A percentile compares a stretch with the other conserved stretches of the same genome.
These are phyloP conservation scores for Solanum chacoense DNA, from an alignment of 305 asterid genomes.

Conservation along the genomic window DNA sequence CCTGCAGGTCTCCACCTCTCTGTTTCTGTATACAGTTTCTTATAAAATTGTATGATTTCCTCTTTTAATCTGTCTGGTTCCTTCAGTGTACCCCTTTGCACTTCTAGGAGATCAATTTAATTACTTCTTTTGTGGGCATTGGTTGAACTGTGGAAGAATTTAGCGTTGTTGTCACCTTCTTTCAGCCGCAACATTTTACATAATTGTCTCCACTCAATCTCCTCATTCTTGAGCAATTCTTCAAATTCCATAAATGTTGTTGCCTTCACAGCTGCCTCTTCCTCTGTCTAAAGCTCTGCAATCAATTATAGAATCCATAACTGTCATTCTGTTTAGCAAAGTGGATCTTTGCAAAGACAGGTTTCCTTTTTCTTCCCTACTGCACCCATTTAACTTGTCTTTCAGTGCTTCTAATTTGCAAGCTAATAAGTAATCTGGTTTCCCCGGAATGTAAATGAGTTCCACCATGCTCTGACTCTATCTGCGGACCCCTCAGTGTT, in stretches of 20 bases:
- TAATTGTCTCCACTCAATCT: background rate
- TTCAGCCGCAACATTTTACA: background rate
- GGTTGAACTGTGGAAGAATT: background rate
- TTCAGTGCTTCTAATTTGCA: background rate
- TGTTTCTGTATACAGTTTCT: background rate
- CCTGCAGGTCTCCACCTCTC: background rate
- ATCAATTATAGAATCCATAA: background rate
- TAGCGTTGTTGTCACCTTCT: background rate
- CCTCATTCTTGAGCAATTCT: background rate
- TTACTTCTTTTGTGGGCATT: background rate
- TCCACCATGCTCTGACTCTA: background rate
- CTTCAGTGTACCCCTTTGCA: background rate
- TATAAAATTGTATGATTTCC: background rate
- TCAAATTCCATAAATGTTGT: background rate
- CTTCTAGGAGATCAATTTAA: background rate
- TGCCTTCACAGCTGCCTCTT: background rate
- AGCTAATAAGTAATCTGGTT: background rate
- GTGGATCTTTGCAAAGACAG: background rate
- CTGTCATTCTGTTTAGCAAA: background rate
- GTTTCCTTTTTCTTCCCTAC: background rate
- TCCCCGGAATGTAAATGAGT: background rate
- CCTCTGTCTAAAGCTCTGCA: background rate
- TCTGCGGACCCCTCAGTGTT: background rate
- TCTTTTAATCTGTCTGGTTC: background rate
- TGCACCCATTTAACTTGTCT: background rate